Conservation (phyloP, 495 filamentous ascomycete genomes). For the Corynascus novoguineensis region DNA sequence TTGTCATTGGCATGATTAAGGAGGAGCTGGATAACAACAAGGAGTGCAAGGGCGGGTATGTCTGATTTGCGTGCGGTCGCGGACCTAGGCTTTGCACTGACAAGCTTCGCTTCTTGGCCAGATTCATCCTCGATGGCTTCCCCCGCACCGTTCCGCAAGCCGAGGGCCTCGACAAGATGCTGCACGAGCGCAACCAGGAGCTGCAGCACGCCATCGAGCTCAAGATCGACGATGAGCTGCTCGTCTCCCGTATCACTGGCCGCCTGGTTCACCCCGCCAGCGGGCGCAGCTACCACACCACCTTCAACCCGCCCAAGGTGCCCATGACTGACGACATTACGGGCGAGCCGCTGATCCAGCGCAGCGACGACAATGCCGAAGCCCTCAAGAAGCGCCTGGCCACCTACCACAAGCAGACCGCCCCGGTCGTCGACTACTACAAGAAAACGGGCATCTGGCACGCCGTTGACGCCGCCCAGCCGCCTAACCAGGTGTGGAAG, state of each 20-base stretch:
- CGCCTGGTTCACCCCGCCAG: constrained; percentile 93
- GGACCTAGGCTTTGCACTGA: not conserved
- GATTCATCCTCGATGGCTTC: constrained; percentile 99
- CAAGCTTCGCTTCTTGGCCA: constrained; percentile 30
- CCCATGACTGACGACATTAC: constrained; percentile 95
- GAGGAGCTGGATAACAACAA: constrained; percentile 86
- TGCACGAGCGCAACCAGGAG: constrained; percentile 62
- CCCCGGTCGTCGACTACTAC: constrained; percentile 92
- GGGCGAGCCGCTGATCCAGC: constrained; percentile 93
- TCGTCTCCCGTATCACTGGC: constrained; percentile 94
- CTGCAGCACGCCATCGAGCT: constrained; percentile 93
- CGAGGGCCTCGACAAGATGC: constrained; percentile 90
- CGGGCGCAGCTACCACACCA: constrained; percentile 92
- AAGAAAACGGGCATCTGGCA: constrained; percentile 95
- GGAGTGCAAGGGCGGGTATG: constrained; percentile 95
- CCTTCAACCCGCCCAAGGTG: constrained; percentile 97
- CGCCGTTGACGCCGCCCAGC: constrained; percentile 92
- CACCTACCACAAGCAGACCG: constrained; percentile 92
- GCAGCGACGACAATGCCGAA: constrained; percentile 96
- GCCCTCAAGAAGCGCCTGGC: constrained; percentile 89
- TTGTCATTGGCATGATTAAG: constrained; percentile 99
- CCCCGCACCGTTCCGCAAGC: constrained; percentile 94
- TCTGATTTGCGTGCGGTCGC: constrained; percentile 9
- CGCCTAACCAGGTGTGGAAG: constrained; percentile 94
- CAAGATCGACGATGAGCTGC: constrained; percentile 88